phyloP scores from a whole-genome alignment of 1,139 yeast genomes.

The Kodamaea sp. region DNA sequence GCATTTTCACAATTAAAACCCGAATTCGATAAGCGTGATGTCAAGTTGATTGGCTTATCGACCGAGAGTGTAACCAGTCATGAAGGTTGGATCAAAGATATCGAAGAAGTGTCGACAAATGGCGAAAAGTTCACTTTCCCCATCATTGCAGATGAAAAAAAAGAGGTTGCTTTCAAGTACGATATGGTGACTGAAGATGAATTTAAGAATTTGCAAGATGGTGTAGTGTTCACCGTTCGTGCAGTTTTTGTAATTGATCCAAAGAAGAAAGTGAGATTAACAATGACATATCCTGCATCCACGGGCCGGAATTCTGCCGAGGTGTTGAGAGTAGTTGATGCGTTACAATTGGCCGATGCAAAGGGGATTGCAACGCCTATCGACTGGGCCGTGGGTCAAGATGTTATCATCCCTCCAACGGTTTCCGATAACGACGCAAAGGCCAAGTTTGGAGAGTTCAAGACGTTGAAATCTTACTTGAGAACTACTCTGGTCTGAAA shows the following conservation, averaged over 20 bases:
- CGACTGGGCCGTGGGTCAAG: conserved; percentile 85
- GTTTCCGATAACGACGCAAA: conserved; percentile 70
- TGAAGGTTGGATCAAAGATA: conserved; percentile 78
- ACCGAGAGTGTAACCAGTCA: conserved; percentile 71
- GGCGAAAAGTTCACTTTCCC: conserved; percentile 63
- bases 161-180: conserved; percentile 64
- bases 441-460: conserved; percentile 70
- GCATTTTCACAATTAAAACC: conserved; percentile 83
- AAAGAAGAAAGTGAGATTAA: conserved; percentile 66
- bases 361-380: conserved; percentile 76
- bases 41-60: conserved; percentile 74
- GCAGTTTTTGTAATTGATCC: conserved; percentile 85
- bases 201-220: conserved; percentile 15
- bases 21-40: conserved; percentile 72
- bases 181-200: conserved; percentile 56
- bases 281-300: conserved; percentile 77
- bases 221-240: conserved; percentile 55
- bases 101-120: conserved; percentile 66
- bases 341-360: conserved; percentile 72
- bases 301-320: conserved; percentile 89
- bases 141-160: conserved; percentile 71
- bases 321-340: conserved; percentile 75
- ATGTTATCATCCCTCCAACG: conserved; percentile 76
- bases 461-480: conserved; percentile 75
- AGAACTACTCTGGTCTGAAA: conserved; percentile 16